phyloP scores from a whole-genome alignment of 495 filamentous ascomycete genomes.

The Pyrenula aspistea region DNA sequence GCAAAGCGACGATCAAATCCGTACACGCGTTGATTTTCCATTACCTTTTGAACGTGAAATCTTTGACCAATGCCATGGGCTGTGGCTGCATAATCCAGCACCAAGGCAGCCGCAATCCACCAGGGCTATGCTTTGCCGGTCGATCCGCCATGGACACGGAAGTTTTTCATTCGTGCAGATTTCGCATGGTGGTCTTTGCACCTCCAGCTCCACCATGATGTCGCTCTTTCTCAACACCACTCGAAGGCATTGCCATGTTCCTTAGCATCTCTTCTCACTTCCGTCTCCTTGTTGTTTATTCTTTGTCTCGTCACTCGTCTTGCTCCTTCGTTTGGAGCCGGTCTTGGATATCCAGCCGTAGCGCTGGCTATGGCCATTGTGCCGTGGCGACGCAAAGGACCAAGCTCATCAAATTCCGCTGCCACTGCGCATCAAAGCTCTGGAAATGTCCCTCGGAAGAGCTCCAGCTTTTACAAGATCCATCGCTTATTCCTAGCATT shows the following conservation, averaged over 20 bases:
- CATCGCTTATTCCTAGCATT: slow-evolving; percentile 46
- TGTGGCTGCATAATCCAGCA: not conserved
- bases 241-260: too few species aligned
- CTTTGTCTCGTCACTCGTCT: too few species aligned
- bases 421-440: not conserved
- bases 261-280: too few species aligned
- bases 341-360: not conserved
- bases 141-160: not conserved
- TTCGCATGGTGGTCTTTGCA: too few species aligned
- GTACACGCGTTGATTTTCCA: too few species aligned
- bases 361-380: not conserved
- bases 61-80: not conserved
- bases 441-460: not conserved
- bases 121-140: not conserved
- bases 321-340: too few species aligned
- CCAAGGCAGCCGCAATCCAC: not conserved
- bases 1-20: too few species aligned
- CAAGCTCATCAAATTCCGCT: not conserved
- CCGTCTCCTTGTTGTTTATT: too few species aligned
- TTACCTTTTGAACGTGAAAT: too few species aligned
- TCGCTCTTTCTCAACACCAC: not conserved
- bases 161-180: too few species aligned
- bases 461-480: not conserved
- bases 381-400: not conserved
- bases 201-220: not conserved